These are phyloP conservation scores for Hypoxylon rubiginosum DNA, from an alignment of 2,329 filamentous ascomycete genomes.

Conservation along the genomic window DNA sequence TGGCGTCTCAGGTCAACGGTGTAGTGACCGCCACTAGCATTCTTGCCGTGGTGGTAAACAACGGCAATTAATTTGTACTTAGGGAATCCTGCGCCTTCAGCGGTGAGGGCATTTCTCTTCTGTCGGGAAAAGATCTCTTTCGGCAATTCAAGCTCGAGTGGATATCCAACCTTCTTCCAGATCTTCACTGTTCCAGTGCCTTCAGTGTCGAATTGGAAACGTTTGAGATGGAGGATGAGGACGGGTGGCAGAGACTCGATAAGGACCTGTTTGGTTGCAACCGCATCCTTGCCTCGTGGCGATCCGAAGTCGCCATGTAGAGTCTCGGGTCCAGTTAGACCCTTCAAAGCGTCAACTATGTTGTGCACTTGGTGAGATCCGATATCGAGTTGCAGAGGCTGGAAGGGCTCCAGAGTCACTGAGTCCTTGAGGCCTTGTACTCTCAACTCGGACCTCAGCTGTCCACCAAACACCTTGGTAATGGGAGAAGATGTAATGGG, in stretches of 20 bases:
- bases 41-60: slow-evolving; percentile 98
- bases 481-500: slow-evolving; percentile 82
- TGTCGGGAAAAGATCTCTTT: slow-evolving; percentile 87
- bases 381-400: slow-evolving; percentile 95
- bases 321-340: slow-evolving; percentile 84
- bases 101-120: slow-evolving; percentile 74
- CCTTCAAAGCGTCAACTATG: slow-evolving; percentile 90
- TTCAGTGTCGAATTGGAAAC: slow-evolving; percentile 93
- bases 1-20: slow-evolving; percentile 97
- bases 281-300: slow-evolving; percentile 79
- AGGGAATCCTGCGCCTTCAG: slow-evolving; percentile 77
- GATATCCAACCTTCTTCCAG: slow-evolving; percentile 98
- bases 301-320: slow-evolving; percentile 88
- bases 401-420: slow-evolving; percentile 92
- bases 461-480: slow-evolving; percentile 94
- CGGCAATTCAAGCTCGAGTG: slow-evolving; percentile 92
- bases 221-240: slow-evolving; percentile 94
- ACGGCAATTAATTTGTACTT: slow-evolving; percentile 90
- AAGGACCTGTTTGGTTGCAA: slow-evolving; percentile 92
- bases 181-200: slow-evolving; percentile 92
- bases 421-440: slow-evolving; percentile 90
- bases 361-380: slow-evolving; percentile 87
- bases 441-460: slow-evolving; percentile 88
- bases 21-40: slow-evolving; percentile 95
- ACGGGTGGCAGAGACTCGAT: slow-evolving; percentile 93